Evolutionary conservation across 2,329 filamentous ascomycete species (phyloP).

Genomic region (Byssochlamys sp.): DNA sequence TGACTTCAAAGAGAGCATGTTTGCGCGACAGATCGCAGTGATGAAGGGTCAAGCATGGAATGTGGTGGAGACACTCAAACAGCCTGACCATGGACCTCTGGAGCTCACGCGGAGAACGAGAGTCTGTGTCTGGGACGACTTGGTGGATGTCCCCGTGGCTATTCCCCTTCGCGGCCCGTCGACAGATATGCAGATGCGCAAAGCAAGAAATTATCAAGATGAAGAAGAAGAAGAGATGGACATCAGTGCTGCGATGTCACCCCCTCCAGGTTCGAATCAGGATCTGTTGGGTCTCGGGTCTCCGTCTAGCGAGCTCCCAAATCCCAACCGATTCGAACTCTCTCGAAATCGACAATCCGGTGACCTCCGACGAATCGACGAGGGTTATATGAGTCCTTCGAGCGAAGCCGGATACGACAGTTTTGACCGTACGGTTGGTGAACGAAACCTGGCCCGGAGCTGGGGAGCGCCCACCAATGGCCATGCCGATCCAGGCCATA

Average conservation of each 20-base stretch:
- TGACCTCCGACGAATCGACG: constrained; percentile 23
- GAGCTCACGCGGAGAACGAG: constrained; percentile 82
- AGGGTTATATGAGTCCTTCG: constrained; percentile 27
- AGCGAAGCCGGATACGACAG: constrained; percentile 22
- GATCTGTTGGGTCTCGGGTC: constrained; percentile 62
- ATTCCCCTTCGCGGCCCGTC: constrained; percentile 79
- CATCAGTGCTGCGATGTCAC: constrained; percentile 62
- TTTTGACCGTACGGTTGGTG: constrained; percentile 20
- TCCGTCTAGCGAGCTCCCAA: constrained; percentile 54
- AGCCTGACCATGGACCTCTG: constrained; percentile 79
- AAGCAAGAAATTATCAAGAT: constrained; percentile 42
- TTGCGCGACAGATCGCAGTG: constrained; percentile 91
- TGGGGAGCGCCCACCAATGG: constrained; percentile 22
- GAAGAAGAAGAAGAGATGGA: constrained; percentile 78
- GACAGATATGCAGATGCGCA: constrained; percentile 67
- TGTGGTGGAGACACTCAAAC: constrained; percentile 93
- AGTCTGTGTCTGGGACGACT: constrained; percentile 95
- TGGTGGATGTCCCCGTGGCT: constrained; percentile 90
- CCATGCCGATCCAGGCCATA: not conserved
- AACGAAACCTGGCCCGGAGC: constrained; percentile 26
- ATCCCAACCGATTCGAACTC: constrained; percentile 66
- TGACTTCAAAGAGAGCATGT: constrained; percentile 98
- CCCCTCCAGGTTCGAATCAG: constrained; percentile 41
- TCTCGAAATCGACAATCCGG: constrained; percentile 33
- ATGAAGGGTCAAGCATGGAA: constrained; percentile 99